Conservation (phyloP, 352 stramenopile genomes). For the Pythium monospermum region DNA sequence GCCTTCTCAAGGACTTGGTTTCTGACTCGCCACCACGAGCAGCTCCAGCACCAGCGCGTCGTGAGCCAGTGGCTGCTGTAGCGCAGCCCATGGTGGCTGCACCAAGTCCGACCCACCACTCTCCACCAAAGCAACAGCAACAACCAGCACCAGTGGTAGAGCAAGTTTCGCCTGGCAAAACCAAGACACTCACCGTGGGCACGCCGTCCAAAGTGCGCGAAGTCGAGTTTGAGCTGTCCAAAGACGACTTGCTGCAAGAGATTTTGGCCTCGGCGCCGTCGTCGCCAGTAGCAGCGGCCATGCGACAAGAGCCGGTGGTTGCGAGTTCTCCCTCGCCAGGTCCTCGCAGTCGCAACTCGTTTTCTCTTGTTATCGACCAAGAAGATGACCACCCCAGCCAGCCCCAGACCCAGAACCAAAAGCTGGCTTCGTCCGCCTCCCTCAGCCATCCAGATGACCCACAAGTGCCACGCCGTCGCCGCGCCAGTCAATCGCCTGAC, state of each 20-base stretch:
- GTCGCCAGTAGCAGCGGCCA: too few relatives aligned
- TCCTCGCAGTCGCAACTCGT: conserved; percentile 44
- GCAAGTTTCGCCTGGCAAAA: conserved; percentile 24
- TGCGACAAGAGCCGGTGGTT: too few relatives aligned
- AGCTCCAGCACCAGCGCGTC: conserved; percentile 5
- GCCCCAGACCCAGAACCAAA: too few relatives aligned
- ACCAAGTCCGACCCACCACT: not conserved
- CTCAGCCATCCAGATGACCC: not conserved
- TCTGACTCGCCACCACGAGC: conserved; percentile 26
- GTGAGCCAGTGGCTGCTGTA: too few relatives aligned
- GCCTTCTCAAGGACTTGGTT: conserved; percentile 50
- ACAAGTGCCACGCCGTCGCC: not conserved
- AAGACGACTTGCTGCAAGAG: conserved; percentile 62
- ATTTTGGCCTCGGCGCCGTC: conserved; percentile 28
- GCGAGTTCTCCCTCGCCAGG: too few relatives aligned
- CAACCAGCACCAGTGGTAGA: not conserved
- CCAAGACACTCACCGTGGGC: conserved; percentile 29
- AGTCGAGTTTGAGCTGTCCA: conserved; percentile 62
- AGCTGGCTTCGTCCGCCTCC: not conserved
- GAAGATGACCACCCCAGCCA: conserved; percentile 20
- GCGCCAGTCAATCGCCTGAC: conserved; percentile 5
- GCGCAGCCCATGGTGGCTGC: not conserved
- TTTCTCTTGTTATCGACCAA: conserved; percentile 45
- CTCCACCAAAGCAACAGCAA: conserved; percentile 10
- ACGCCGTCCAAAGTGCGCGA: conserved; percentile 42